Base-by-base conservation (phyloP, 768 basidiomycete genomes). In the Phanerochaete carnosa region DNA sequence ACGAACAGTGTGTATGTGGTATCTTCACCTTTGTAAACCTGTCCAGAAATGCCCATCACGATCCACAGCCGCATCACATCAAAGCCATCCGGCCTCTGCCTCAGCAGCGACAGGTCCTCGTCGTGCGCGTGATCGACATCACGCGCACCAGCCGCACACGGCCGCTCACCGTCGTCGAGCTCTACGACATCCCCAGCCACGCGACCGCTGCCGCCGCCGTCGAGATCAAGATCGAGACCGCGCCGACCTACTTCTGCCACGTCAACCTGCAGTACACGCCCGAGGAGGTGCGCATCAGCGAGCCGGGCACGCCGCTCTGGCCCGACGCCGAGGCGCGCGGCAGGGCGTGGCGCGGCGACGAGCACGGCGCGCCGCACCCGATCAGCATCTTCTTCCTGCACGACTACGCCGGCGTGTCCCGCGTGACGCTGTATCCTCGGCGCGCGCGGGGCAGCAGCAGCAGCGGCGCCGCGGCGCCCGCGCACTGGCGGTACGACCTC, bases 1-100 rank as follows among this genome's bases (percentile, higher is more conserved):
- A 19, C 16, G 19, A 4, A 43, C 19, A 43, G 6, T 19, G 19
- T 4, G 4, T 43, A 19, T 43, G 39, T 43, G 19, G 33, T 35
- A 35, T 13, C 33, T 13, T 35, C 6, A 35, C 33, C 6, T 35
- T 6, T 13, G 13, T 35, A 6, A 6, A 13, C 13, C 33, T 35
- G 7, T 6, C 33, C 7, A 6, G 33, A 13, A 7, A 35, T 35
- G 6, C 16, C 4, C 11, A 7, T 12, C 19, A 45, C 11, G 30
- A n/a, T n/a, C 13, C 30, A 32, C 33, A 65, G 64, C 26, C 8
- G 1, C 64, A 65, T 37, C 9, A 29, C 23, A 65, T 65, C 54
- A 58, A 61, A 22, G 59, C 65, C 8, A 64, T 69, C 12, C 61
- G 64, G 1, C 45, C 68, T 7, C 45, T 69, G 15, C 67, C 69